phyloP scores from a whole-genome alignment of 192 early-diverging fungal species.

The Umbelopsis sp. region DNA sequence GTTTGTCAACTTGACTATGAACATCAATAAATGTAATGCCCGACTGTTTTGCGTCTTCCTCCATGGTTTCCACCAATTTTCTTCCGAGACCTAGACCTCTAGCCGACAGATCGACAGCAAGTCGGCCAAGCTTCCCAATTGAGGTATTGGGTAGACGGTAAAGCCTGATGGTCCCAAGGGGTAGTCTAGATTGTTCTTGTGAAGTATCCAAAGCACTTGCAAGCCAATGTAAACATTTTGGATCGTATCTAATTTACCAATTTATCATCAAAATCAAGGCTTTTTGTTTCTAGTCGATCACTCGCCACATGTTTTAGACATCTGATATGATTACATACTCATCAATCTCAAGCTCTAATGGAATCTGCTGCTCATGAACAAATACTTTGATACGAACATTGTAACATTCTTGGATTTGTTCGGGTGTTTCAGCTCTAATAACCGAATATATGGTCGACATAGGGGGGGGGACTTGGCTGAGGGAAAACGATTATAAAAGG shows the following conservation, averaged over 20 bases:
- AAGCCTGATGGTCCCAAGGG: conserved; percentile 32
- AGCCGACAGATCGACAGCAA: conserved; percentile 27
- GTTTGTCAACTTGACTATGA: conserved; percentile 32
- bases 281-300: neutral
- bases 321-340: conserved; percentile 8
- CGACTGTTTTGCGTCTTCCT: neutral
- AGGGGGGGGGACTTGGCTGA: neutral
- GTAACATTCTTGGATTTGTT: conserved; percentile 18
- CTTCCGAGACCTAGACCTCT: conserved; percentile 28
- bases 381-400: conserved; percentile 17
- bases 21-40: conserved; percentile 15
- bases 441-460: neutral
- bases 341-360: conserved; percentile 21
- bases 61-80: conserved; percentile 20
- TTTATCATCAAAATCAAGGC: neutral
- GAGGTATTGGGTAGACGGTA: conserved; percentile 13
- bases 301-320: neutral
- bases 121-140: conserved; percentile 29
- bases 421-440: neutral
- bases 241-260: conserved; percentile 1
- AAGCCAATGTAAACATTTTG: conserved; percentile 10
- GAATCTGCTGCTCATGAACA: conserved; percentile 19
- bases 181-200: neutral
- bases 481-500: neutral
- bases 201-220: neutral